phyloP scores from a whole-genome alignment of 148 eudicot genomes.

The Camellia japonica region DNA sequence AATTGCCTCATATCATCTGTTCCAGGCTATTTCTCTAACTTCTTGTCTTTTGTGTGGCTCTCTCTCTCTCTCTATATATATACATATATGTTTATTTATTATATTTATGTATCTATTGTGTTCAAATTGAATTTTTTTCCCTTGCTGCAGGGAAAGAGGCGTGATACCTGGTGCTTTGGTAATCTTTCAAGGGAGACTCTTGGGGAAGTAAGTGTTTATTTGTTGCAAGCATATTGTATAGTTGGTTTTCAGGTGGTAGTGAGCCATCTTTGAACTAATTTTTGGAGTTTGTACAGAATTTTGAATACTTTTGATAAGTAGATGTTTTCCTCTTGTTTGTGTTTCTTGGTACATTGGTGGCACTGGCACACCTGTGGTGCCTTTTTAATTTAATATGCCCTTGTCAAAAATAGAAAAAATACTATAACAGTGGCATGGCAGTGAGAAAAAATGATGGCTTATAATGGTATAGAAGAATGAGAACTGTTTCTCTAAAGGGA shows the following conservation, averaged over 20 bases:
- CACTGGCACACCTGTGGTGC: no score
- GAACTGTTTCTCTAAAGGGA: neutral
- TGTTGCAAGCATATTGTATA: neutral
- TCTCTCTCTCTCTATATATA: neutral
- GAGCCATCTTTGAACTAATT: no score
- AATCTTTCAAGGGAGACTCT: slow-evolving; percentile 52
- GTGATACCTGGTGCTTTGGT: slow-evolving; percentile 98
- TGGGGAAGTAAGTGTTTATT: slow-evolving; percentile 45
- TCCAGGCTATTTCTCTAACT: neutral
- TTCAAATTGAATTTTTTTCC: neutral
- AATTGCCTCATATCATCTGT: neutral
- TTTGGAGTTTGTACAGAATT: no score
- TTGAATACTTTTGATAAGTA: no score
- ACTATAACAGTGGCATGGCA: neutral
- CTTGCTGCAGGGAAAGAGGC: slow-evolving; percentile 66
- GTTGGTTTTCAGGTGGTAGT: no score
- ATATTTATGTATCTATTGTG: neutral
- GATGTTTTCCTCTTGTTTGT: no score
- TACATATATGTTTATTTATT: neutral
- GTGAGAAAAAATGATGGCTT: neutral
- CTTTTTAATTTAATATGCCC: no score
- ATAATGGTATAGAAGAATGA: neutral
- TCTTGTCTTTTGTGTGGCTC: neutral
- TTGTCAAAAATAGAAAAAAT: no score
- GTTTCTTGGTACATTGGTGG: no score